Evolutionary conservation across 2,329 filamentous ascomycete species (phyloP), one percentile per base, ranked within the genome.

Genomic region (Colletotrichum somersetense): DNA sequence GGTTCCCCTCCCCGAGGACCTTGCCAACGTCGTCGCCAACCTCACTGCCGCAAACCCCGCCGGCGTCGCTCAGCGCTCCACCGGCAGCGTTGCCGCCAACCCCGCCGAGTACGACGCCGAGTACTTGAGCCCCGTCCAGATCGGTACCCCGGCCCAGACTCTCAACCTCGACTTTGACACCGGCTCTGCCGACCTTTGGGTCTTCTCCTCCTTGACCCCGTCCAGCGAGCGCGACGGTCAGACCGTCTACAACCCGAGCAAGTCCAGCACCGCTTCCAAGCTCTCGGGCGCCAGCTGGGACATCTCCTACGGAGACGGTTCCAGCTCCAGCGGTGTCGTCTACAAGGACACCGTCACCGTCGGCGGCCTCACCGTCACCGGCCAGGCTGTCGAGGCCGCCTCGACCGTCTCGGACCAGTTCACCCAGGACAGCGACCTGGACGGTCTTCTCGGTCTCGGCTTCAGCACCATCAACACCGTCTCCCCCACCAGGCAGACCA

Each of bases 401-500:
- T 59, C 72, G 42, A 70, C 38, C 18, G 77, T 81, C 11, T 79
- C 78, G 35, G 30, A 40, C 33, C 44, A 63, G n/a, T 80, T 81
- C 63, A 76, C 74, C 8, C 33, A 62, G 2, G 77, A 80, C 50
- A 71, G 66, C 38, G 48, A 67, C 66, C 72, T 66, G 57, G 90
- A 92, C 78, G 92, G 92, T 20, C 86, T 94, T 3, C 84, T 94
- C 23, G 92, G 92, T 18, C 86, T 93, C 35, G 91, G 87, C 6
- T 93, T 92, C 79, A 88, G 87, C 76, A 75, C 64, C 53, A 76
- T 80, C 59, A 81, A 81, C 77, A 75, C 76, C 2, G 78, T 77
- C 30, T 40, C 33, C n/a, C 79, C 80, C 8, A 70, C 84, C 20
- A 83, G 56, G 57, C 78, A 79, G 66, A 72, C 71, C 56, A 81